phyloP scores from a whole-genome alignment of 768 basidiomycete genomes.

The Pluteus cervinus region DNA sequence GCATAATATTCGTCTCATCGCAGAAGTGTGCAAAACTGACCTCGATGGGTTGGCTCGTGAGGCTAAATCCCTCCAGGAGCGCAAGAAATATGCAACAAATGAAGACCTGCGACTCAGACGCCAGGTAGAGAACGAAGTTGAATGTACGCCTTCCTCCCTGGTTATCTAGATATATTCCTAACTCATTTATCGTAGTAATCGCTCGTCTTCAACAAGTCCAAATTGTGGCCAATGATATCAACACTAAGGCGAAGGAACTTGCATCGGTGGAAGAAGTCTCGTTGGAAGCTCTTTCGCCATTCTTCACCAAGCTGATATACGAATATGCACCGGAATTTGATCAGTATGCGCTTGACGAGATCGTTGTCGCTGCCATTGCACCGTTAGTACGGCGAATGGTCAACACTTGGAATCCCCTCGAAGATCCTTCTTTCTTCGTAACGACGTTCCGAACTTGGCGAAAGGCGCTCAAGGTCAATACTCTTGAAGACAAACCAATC shows the following conservation, averaged over 20 bases:
- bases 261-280: conserved; percentile 64
- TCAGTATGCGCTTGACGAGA: conserved; percentile 77
- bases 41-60: conserved; percentile 88
- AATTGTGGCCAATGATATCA: conserved; percentile 68
- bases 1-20: conserved; percentile 87
- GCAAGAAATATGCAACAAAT: conserved; percentile 60
- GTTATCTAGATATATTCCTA: neutral
- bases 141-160: conserved; percentile 41
- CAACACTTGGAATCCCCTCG: conserved; percentile 77
- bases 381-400: conserved; percentile 75
- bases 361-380: conserved; percentile 87
- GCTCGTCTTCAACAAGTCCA: conserved; percentile 73
- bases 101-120: conserved; percentile 71
- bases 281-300: conserved; percentile 65
- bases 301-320: conserved; percentile 65
- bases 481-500: conserved; percentile 33
- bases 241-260: conserved; percentile 55
- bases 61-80: conserved; percentile 76
- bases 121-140: conserved; percentile 70
- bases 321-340: conserved; percentile 74
- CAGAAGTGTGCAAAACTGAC: conserved; percentile 75
- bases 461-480: conserved; percentile 55
- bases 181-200: conserved; percentile 48
- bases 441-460: conserved; percentile 68
- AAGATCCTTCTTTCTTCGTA: conserved; percentile 61